Evolutionary conservation across 768 basidiomycete species (phyloP), one percentile per base, ranked within the genome.

Genomic region (Glaciozyma martinii): DNA sequence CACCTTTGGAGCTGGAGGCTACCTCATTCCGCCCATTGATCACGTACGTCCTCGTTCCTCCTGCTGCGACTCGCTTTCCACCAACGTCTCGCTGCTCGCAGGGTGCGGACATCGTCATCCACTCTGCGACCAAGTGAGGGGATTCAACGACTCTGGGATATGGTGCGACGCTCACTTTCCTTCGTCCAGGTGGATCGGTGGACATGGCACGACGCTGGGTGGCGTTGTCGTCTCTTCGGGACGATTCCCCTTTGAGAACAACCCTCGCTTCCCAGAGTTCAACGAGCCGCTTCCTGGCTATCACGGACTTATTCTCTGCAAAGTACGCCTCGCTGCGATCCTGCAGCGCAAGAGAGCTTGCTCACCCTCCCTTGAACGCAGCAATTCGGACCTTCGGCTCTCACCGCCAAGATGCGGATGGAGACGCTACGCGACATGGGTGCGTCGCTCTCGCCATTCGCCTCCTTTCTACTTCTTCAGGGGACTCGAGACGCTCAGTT

Each of bases 101-200:
- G 33, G 33, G 89, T 21, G 88, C 89, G 0, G 87, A 90, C 68
- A 87, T 90, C 63, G 78, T 89, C 65, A 85, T 88, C n/a, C 85
- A 89, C 74, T 86, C 84, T 57, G 86, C 86, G 1, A 89, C 88
- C 1, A 89, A 90, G 72, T 90, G 88, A n/a, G n/a, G n/a, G n/a
- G n/a, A 88, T 44, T 16, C 44, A 46, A 44, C 8, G 54, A 42
- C 46, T 62, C 6, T 18, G 50, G 9, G 15, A 4, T 18, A 15
- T 27, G 3, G 10, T 25, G 5, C 9, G 29, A 6, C 1, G 27
- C 30, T 32, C 7, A n/a, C n/a, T 21, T 29, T 13, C 29, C 15
- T 3, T 50, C 3, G 16, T 3, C 8, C 33, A 37, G 19, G 4
- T 12, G 23, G 27, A 88, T 89, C 27, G 47, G 57, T 9, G 55